Evolutionary conservation across 176 grass and related monocot species (phyloP).

Genomic region (Puya raimondii): DNA sequence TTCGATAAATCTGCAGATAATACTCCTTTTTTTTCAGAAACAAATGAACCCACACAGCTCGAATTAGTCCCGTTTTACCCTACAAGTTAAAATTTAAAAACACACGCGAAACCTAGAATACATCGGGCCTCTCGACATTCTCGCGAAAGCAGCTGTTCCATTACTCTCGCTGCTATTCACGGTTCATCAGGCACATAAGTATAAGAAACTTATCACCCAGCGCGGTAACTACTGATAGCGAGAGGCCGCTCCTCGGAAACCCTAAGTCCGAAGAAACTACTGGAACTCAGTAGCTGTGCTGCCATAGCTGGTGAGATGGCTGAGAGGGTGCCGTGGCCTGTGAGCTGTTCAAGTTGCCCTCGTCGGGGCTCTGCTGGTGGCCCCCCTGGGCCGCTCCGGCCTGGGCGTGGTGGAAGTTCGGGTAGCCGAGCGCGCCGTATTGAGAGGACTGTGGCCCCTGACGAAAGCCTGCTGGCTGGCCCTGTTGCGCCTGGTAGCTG

Average conservation of each 20-base stretch:
- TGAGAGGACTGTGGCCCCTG: slow-evolving; percentile 68
- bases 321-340: slow-evolving; percentile 22
- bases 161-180: background rate
- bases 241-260: background rate
- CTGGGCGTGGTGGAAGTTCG: slow-evolving; percentile 41
- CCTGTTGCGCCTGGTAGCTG: slow-evolving; percentile 74
- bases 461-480: slow-evolving; percentile 60
- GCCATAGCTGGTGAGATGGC: slow-evolving; percentile 58
- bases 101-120: slow-evolving; percentile 10
- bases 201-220: background rate
- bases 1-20: background rate
- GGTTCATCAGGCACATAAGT: background rate
- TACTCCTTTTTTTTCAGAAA: slow-evolving; percentile 4
- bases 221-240: background rate
- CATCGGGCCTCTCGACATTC: background rate
- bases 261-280: slow-evolving; percentile 1
- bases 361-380: slow-evolving; percentile 48
- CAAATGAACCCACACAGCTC: slow-evolving; percentile 1
- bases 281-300: slow-evolving; percentile 63
- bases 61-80: background rate
- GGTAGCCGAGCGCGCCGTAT: slow-evolving; percentile 49
- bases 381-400: slow-evolving; percentile 53
- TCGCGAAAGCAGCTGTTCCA: background rate
- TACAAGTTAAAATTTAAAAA: slow-evolving; percentile 12
- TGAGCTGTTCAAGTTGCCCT: slow-evolving; percentile 52